Evolutionary conservation across 108 stramenopile species (phyloP).

Genomic region (Pseudonitzschia pungens): DNA sequence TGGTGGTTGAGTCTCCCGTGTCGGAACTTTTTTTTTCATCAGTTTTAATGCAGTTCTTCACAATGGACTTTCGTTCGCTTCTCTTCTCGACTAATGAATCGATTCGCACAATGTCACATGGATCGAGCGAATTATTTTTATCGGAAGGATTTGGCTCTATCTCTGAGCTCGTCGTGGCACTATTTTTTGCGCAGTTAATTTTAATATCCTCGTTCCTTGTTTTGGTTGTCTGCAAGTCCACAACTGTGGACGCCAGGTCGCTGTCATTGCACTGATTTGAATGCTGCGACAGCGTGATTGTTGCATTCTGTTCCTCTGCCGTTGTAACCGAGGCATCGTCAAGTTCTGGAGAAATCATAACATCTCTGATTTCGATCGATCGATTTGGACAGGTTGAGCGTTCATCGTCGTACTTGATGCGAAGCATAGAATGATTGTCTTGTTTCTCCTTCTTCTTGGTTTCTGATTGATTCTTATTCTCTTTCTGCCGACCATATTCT

Average conservation of each 20-base stretch:
- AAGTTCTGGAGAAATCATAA: background rate
- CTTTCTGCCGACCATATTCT: background rate
- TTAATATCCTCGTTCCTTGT: background rate
- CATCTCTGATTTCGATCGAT: background rate
- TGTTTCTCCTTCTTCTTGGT: slow-evolving; percentile 10
- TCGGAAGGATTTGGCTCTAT: background rate
- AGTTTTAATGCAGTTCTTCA: too few species aligned
- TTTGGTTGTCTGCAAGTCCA: background rate
- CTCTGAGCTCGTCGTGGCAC: background rate
- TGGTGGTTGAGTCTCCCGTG: too few species aligned
- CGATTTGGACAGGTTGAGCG: background rate
- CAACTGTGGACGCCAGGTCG: background rate
- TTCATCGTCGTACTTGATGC: background rate
- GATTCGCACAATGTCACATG: background rate
- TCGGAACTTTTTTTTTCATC: too few species aligned
- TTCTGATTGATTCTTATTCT: background rate
- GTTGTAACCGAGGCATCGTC: background rate
- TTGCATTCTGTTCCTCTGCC: background rate
- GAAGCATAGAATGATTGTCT: background rate
- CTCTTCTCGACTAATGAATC: background rate
- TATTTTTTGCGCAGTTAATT: background rate
- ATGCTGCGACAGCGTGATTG: background rate
- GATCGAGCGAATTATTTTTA: background rate
- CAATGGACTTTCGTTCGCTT: too few species aligned
- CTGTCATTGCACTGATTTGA: background rate